phyloP scores from a whole-genome alignment of 148 eudicot species.

The Limonium bicolor region DNA sequence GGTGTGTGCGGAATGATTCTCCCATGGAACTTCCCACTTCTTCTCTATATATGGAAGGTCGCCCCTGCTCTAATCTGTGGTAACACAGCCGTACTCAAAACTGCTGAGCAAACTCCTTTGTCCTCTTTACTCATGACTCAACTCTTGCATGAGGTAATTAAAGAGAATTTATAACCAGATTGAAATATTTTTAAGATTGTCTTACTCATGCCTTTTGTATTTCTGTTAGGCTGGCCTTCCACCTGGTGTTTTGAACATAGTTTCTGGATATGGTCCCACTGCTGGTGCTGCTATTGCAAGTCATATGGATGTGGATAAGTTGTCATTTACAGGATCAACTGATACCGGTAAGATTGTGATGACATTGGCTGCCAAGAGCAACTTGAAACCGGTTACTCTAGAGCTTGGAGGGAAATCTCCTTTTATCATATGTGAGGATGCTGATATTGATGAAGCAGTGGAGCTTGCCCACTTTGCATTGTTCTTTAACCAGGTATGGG shows the following conservation, averaged over 20 bases:
- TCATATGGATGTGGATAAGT: conserved; percentile 65
- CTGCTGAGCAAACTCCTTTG: conserved; percentile 73
- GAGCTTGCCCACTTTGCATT: background rate
- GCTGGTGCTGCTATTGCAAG: conserved; percentile 80
- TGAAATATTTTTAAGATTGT: background rate
- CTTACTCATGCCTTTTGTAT: background rate
- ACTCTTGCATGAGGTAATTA: conserved; percentile 43
- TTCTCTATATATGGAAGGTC: conserved; percentile 67
- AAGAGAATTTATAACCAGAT: background rate
- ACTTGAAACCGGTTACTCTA: background rate
- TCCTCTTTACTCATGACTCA: conserved; percentile 56
- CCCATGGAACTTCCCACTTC: conserved; percentile 73
- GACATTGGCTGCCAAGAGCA: background rate
- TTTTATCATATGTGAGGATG: background rate
- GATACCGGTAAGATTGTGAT: background rate
- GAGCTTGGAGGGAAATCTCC: conserved; percentile 1
- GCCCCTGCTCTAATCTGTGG: conserved; percentile 81
- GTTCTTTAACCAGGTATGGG: conserved; percentile 24
- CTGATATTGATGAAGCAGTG: background rate
- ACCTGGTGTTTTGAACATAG: conserved; percentile 56
- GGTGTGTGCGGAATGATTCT: conserved; percentile 72
- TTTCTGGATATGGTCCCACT: conserved; percentile 60
- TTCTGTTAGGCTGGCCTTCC: conserved; percentile 60
- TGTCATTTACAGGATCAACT: background rate
- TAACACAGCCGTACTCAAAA: conserved; percentile 45